phyloP scores from a whole-genome alignment of 2,329 filamentous ascomycete genomes.

The Dactylonectria macrodidyma region DNA sequence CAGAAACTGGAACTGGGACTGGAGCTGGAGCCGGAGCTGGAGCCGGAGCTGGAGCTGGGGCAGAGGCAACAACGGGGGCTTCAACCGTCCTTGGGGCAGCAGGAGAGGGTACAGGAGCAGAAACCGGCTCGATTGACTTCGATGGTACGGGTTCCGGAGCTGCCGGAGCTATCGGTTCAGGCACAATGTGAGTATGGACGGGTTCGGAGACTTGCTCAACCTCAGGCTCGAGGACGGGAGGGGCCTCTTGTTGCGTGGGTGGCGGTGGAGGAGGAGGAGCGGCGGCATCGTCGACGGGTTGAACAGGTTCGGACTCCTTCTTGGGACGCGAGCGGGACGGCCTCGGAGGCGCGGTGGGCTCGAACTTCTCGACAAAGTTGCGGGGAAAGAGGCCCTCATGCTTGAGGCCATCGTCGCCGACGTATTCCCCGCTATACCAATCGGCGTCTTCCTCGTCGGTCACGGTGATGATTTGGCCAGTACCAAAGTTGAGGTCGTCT shows the following conservation, averaged over 20 bases:
- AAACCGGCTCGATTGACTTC: constrained; percentile 56
- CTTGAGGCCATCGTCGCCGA: constrained; percentile 80
- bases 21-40: constrained; percentile 50
- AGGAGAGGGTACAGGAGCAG: constrained; percentile 46
- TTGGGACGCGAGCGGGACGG: constrained; percentile 82
- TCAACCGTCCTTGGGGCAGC: constrained; percentile 54
- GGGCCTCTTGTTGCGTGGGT: constrained; percentile 49
- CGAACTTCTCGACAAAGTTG: constrained; percentile 98
- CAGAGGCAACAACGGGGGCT: constrained; percentile 46
- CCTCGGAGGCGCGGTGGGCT: constrained; percentile 90
- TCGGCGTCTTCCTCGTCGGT: constrained; percentile 93
- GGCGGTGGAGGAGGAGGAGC: constrained; percentile 55
- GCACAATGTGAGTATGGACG: constrained; percentile 51
- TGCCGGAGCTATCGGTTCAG: constrained; percentile 53
- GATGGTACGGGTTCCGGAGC: constrained; percentile 43
- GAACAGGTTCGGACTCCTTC: constrained; percentile 62
- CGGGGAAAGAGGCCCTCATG: constrained; percentile 92
- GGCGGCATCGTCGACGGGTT: constrained; percentile 53
- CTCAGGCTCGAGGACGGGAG: constrained; percentile 53
- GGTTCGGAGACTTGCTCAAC: constrained; percentile 53
- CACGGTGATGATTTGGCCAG: constrained; percentile 93
- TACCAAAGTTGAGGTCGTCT: constrained; percentile 90
- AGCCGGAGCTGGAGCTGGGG: constrained; percentile 42
- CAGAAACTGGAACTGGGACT: constrained; percentile 46
- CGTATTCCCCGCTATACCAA: constrained; percentile 93